phyloP scores from a whole-genome alignment of 352 stramenopile species.

The Phytophthora citrophthora region DNA sequence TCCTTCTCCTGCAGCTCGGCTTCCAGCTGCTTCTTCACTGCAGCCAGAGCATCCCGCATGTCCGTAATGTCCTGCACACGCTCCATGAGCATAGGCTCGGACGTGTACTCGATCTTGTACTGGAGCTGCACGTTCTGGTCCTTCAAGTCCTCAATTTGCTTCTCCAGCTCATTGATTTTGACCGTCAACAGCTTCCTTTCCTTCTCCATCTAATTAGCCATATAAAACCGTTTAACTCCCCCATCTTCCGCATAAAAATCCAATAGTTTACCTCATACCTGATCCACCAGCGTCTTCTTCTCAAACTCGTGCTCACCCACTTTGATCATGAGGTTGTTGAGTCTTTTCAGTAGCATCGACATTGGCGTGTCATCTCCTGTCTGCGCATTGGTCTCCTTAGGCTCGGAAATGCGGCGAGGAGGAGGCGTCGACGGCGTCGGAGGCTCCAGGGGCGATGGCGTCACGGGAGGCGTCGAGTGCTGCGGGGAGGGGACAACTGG shows the following conservation, averaged over 20 bases:
- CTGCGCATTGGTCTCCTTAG: slow-evolving; percentile 29
- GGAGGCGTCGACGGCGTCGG: slow-evolving; percentile 35
- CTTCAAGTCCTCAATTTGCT: slow-evolving; percentile 71
- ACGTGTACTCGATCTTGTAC: slow-evolving; percentile 86
- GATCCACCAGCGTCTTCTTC: slow-evolving; percentile 85
- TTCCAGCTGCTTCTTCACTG: slow-evolving; percentile 75
- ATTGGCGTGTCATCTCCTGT: slow-evolving; percentile 53
- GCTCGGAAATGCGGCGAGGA: neutral
- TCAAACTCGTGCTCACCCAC: slow-evolving; percentile 88
- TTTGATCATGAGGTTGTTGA: slow-evolving; percentile 88
- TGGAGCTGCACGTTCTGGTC: slow-evolving; percentile 86
- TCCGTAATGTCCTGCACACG: slow-evolving; percentile 80
- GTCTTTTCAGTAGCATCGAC: slow-evolving; percentile 76
- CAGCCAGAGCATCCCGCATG: slow-evolving; percentile 77
- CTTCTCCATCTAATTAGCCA: slow-evolving; percentile 68
- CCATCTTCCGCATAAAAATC: neutral
- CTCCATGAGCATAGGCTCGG: slow-evolving; percentile 84
- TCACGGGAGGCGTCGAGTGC: slow-evolving; percentile 40
- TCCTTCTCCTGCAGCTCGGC: slow-evolving; percentile 75
- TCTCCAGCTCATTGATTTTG: slow-evolving; percentile 54
- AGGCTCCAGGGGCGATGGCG: slow-evolving; percentile 34
- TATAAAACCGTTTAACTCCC: slow-evolving; percentile 7
- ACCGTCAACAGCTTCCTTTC: slow-evolving; percentile 57
- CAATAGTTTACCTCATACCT: slow-evolving; percentile 27
- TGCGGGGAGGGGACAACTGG: slow-evolving; percentile 23